These are phyloP conservation scores for Xylaria sp. DNA, from an alignment of 495 filamentous ascomycete genomes.

Conservation along the genomic window DNA sequence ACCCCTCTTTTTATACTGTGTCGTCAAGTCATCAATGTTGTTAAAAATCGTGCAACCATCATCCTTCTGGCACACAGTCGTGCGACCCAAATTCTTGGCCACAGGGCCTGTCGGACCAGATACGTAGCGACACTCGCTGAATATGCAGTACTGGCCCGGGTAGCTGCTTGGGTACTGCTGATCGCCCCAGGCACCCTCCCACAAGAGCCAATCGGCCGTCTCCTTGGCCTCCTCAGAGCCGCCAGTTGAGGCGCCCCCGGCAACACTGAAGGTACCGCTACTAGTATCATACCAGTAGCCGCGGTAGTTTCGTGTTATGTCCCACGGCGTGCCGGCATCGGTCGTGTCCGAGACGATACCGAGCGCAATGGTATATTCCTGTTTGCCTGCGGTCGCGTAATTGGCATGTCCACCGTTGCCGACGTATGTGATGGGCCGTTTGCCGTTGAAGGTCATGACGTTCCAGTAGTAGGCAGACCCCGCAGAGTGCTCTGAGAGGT, in stretches of 20 bases:
- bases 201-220: constrained; percentile 60
- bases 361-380: constrained; percentile 20
- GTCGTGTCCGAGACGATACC: constrained; percentile 19
- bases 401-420: constrained; percentile 66
- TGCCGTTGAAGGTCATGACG: constrained; percentile 59
- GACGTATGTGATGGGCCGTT: constrained; percentile 60
- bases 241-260: constrained; percentile 14
- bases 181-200: constrained; percentile 65
- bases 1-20: constrained; percentile 16
- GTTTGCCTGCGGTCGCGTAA: constrained; percentile 58
- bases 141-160: constrained; percentile 52
- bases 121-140: constrained; percentile 56
- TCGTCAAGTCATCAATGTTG: constrained; percentile 28
- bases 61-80: constrained; percentile 48
- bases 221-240: constrained; percentile 33
- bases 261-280: constrained; percentile 47
- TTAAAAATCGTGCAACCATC: constrained; percentile 27
- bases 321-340: constrained; percentile 26
- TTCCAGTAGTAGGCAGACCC: constrained; percentile 69
- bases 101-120: constrained; percentile 60
- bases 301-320: constrained; percentile 27
- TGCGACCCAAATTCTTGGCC: constrained; percentile 54
- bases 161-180: constrained; percentile 57
- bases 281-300: constrained; percentile 32
- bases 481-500: constrained; percentile 52